Percentiles rank a stretch among this genome's conserved stretches.
These are phyloP conservation scores for Leccinum variicolor DNA, from an alignment of 768 basidiomycete species.

Conservation along the genomic window DNA sequence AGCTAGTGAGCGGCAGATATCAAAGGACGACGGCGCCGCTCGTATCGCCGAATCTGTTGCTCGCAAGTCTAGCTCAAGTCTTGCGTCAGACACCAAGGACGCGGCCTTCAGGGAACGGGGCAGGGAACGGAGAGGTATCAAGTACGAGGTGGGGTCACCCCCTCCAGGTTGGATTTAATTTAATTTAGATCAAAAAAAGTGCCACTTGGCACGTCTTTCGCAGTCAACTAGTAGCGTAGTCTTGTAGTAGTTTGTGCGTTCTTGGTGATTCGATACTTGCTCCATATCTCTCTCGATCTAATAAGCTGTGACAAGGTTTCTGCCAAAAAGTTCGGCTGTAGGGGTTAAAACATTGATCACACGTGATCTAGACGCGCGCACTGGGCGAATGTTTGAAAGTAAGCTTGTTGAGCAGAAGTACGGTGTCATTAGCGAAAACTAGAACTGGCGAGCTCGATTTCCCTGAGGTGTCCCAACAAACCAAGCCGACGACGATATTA, in stretches of 20 bases:
- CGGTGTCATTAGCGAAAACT: background rate
- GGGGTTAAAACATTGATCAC: too few relatives aligned
- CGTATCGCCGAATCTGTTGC: background rate
- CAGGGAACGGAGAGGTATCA: constrained; percentile 2
- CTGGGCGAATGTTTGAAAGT: background rate
- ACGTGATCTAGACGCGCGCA: background rate
- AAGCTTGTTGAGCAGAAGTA: background rate
- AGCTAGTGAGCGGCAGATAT: constrained; percentile 3
- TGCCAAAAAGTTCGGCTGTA: too few relatives aligned
- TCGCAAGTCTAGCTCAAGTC: constrained; percentile 7
- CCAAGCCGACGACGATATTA: background rate
- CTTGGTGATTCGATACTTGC: too few relatives aligned
- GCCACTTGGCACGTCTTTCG: background rate
- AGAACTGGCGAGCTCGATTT: background rate
- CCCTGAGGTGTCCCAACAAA: background rate
- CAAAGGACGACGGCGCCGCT: background rate
- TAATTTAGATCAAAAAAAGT: constrained; percentile 18
- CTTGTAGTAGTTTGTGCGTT: background rate
- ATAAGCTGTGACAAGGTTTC: too few relatives aligned
- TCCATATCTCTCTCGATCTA: too few relatives aligned
- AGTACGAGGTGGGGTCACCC: constrained; percentile 13
- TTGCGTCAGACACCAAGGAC: constrained; percentile 13
- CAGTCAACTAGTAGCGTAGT: background rate
- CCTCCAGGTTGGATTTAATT: constrained; percentile 54
- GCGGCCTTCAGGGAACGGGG: constrained; percentile 12